Conservation (phyloP, 1,139 yeast species). For the Wickerhamomyces sp. region DNA sequence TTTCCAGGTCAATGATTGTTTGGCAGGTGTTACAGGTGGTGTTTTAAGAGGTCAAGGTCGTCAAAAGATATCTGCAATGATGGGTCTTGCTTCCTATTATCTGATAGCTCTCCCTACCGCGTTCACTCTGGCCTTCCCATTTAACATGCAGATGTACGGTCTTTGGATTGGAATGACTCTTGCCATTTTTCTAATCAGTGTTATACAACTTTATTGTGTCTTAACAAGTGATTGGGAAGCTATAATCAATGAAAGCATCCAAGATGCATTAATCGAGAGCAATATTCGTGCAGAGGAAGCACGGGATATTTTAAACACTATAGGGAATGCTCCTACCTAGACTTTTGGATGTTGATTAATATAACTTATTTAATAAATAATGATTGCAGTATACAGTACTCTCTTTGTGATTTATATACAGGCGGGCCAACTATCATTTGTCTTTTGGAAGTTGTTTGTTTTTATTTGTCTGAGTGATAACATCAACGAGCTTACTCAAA, state of each 20-base stretch:
- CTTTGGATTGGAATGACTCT: conserved; percentile 60
- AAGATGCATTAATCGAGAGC: conserved; percentile 12
- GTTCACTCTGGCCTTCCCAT: conserved; percentile 44
- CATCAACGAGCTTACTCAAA: conserved; percentile 13
- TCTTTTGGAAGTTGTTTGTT: conserved; percentile 4
- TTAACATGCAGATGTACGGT: conserved; percentile 42
- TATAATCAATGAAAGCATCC: conserved; percentile 27
- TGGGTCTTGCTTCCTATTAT: conserved; percentile 52
- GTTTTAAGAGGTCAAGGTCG: conserved; percentile 62
- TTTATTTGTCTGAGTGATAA: conserved; percentile 8
- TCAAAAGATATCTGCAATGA: conserved; percentile 55
- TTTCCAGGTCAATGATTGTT: conserved; percentile 51
- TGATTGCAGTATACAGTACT: too few species aligned
- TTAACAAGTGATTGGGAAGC: conserved; percentile 50
- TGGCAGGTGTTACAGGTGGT: conserved; percentile 50
- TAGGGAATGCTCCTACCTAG: too few species aligned
- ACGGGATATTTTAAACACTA: too few species aligned
- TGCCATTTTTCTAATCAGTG: conserved; percentile 42
- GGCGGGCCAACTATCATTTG: background rate
- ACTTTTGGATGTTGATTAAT: too few species aligned
- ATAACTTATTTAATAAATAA: too few species aligned
- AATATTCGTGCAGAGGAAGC: background rate
- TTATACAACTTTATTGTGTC: conserved; percentile 43
- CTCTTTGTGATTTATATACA: too few species aligned
- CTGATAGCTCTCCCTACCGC: conserved; percentile 54